Evolutionary conservation across 2,329 filamentous ascomycete genomes (phyloP).

Genomic region (Fusarium xylarioides): DNA sequence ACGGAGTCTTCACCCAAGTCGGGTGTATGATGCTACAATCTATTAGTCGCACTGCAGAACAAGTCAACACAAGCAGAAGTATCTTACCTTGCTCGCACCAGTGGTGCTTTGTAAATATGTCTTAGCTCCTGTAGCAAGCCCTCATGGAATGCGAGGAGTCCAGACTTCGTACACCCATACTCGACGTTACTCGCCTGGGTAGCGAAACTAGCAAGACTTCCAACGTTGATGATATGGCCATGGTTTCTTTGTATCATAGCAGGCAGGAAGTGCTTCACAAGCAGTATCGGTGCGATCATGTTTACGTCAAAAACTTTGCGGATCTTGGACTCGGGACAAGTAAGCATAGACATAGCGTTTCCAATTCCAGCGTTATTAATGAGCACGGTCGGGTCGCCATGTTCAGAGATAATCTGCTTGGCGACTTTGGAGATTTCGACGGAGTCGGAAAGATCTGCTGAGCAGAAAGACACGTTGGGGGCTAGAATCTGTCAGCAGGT

Average conservation of each 20-base stretch:
- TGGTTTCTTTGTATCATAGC: neutral
- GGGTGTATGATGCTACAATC: neutral
- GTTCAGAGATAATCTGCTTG: neutral
- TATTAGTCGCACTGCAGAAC: neutral
- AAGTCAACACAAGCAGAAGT: rapidly evolving
- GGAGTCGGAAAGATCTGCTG: neutral
- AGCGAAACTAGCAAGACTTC: neutral
- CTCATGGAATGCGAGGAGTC: neutral
- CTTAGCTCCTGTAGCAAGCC: neutral
- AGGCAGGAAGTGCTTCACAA: neutral
- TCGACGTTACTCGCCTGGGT: neutral
- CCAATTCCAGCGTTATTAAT: neutral
- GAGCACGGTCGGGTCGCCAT: neutral
- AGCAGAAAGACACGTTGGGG: neutral
- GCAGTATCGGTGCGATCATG: neutral
- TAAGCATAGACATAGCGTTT: neutral
- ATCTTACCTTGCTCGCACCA: neutral
- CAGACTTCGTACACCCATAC: neutral
- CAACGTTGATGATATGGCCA: neutral
- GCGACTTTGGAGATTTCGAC: neutral
- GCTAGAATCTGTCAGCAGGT: neutral
- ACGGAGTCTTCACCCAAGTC: neutral
- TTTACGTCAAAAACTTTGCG: neutral
- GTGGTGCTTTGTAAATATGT: neutral
- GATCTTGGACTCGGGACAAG: neutral